Evolutionary conservation across 768 basidiomycete genomes (phyloP).

Genomic region (Leccinellum rugosiceps): DNA sequence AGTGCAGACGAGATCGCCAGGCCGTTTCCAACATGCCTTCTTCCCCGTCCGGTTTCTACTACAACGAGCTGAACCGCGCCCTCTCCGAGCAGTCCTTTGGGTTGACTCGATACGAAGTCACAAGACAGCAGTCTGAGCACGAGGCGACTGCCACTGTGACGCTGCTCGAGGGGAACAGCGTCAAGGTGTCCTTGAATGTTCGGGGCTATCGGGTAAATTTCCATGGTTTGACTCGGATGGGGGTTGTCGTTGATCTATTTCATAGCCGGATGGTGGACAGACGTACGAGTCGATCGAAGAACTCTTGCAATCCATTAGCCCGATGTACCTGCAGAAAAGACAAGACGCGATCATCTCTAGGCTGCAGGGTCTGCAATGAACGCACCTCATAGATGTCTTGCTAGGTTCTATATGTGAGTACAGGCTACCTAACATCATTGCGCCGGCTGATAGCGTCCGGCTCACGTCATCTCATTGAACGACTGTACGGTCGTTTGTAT

Average conservation of each 20-base stretch:
- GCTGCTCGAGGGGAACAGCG: conserved; percentile 50
- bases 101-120: conserved; percentile 45
- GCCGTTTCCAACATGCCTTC: conserved; percentile 16
- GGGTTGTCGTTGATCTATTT: conserved; percentile 9
- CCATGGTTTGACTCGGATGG: not conserved
- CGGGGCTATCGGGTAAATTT: conserved; percentile 54
- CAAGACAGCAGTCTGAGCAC: conserved; percentile 34
- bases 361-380: conserved; percentile 41
- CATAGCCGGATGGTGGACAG: conserved; percentile 25
- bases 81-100: conserved; percentile 60
- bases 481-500: not conserved
- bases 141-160: conserved; percentile 54
- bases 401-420: conserved; percentile 8
- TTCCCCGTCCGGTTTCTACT: conserved; percentile 26
- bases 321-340: conserved; percentile 46
- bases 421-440: not conserved
- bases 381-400: not conserved
- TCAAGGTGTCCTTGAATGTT: conserved; percentile 47
- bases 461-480: not conserved
- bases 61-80: conserved; percentile 50
- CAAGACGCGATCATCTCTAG: conserved; percentile 47
- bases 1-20: conserved; percentile 13
- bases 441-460: conserved; percentile 3
- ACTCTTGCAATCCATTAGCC: conserved; percentile 53
- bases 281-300: conserved; percentile 59